Percentiles rank a stretch among this genome's conserved stretches.
phyloP scores from a whole-genome alignment of 208 protist genomes.

The Trypanosoma avium region DNA sequence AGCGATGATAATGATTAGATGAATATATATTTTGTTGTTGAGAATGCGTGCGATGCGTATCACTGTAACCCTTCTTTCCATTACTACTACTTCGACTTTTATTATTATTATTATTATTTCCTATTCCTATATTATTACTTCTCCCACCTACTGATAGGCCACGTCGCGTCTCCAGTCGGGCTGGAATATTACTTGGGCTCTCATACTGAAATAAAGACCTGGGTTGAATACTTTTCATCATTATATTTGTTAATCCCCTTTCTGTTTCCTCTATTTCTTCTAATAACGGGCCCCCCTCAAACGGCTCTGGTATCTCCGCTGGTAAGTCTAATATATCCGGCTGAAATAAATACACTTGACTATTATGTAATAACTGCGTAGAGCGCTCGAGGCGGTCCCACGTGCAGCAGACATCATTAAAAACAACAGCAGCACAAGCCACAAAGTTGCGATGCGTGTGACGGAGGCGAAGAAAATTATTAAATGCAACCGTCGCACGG shows the following conservation, averaged over 20 bases:
- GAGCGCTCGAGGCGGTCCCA: conserved; percentile 58
- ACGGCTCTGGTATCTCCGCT: conserved; percentile 48
- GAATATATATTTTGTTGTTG: no score
- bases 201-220: no score
- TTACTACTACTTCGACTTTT: no score
- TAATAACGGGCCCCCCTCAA: conserved; percentile 21
- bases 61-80: no score
- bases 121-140: neutral
- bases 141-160: neutral
- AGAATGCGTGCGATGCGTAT: no score
- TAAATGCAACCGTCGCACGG: conserved; percentile 35
- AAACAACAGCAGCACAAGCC: conserved; percentile 41
- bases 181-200: no score
- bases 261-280: conserved; percentile 7
- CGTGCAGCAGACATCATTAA: conserved; percentile 38
- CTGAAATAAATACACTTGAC: conserved; percentile 79
- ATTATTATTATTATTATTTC: neutral
- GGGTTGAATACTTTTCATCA: no score
- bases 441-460: conserved; percentile 14
- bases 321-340: conserved; percentile 36
- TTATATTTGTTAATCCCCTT: no score
- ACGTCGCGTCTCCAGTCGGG: neutral
- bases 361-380: conserved; percentile 47
- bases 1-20: no score
- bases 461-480: conserved; percentile 20